Percentiles rank a stretch among this genome's conserved stretches.
Evolutionary conservation across 306 rosid genomes (phyloP).

Genomic region (Clitoria ternatea): DNA sequence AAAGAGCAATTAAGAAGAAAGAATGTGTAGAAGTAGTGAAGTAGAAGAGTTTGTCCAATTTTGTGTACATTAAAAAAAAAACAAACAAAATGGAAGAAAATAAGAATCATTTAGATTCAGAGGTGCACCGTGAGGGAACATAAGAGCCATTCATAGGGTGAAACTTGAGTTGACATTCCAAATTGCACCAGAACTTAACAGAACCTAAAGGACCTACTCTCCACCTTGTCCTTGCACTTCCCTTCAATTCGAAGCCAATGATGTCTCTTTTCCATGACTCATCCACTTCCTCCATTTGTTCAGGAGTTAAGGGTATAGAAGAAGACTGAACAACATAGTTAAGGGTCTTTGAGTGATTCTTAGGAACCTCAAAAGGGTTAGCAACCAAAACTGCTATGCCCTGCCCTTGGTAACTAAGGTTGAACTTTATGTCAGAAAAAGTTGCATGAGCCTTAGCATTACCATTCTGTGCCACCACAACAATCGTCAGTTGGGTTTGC

Average conservation of each 20-base stretch:
- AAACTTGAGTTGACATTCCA: conserved; percentile 62
- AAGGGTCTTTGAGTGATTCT: conserved; percentile 37
- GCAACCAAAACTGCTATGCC: conserved; percentile 48
- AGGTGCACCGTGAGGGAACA: conserved; percentile 47
- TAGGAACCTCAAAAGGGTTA: conserved; percentile 39
- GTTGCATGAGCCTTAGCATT: conserved; percentile 69
- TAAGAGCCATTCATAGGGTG: conserved; percentile 57
- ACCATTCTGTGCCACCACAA: conserved; percentile 61
- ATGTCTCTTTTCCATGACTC: conserved; percentile 40
- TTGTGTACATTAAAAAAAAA: neutral
- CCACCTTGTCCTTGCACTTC: conserved; percentile 57
- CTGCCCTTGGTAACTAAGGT: conserved; percentile 46
- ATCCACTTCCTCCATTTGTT: conserved; percentile 43
- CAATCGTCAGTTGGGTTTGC: conserved; percentile 42
- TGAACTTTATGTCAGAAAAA: conserved; percentile 49
- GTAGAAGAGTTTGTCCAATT: neutral
- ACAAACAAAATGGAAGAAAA: conserved; percentile 10
- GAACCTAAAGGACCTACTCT: conserved; percentile 61
- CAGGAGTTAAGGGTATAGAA: conserved; percentile 49
- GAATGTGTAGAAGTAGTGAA: neutral
- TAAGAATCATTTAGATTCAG: conserved; percentile 45
- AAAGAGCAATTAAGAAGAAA: too few species aligned
- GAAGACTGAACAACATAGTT: conserved; percentile 41
- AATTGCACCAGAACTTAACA: conserved; percentile 43
- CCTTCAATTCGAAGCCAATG: conserved; percentile 49